Percentiles rank a stretch among this genome's conserved stretches.
phyloP scores from a whole-genome alignment of 2,329 filamentous ascomycete genomes.

The Trichoderma koningiopsis region DNA sequence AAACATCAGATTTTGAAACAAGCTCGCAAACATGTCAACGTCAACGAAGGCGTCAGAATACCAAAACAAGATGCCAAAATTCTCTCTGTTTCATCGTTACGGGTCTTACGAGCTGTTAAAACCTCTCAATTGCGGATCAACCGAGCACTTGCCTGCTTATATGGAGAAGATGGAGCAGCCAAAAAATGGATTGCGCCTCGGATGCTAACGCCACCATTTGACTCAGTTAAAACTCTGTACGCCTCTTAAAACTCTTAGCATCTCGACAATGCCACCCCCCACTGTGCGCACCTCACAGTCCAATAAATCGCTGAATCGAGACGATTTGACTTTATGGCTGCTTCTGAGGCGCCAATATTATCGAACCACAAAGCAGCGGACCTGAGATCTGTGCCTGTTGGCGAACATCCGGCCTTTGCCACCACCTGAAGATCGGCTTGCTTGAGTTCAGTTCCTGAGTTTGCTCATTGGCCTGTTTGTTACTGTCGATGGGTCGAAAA shows the following conservation, averaged over 20 bases:
- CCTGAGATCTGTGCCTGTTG: not conserved
- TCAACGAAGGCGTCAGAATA: not conserved
- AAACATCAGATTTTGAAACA: not conserved
- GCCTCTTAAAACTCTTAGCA: not conserved
- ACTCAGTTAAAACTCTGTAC: not conserved
- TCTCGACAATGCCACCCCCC: not conserved
- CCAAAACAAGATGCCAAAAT: not conserved
- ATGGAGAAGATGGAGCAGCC: not conserved
- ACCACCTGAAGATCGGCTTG: constrained; percentile 24
- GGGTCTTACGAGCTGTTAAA: not conserved
- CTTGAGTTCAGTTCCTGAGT: constrained; percentile 23
- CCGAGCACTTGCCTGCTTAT: not conserved
- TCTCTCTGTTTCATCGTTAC: not conserved
- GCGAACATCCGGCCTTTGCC: constrained; percentile 25
- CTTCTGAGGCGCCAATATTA: not conserved
- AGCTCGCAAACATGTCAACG: not conserved
- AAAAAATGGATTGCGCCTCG: not conserved
- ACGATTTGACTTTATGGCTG: not conserved
- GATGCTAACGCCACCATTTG: not conserved
- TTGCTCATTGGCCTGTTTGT: not conserved
- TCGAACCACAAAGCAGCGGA: not conserved
- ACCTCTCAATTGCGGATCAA: not conserved
- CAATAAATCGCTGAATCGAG: not conserved
- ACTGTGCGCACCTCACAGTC: not conserved
- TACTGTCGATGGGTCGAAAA: not conserved